Percentiles rank a stretch among this genome's conserved stretches.
Conservation (phyloP, 306 rosid genomes). For the Vigna unguiculata region DNA sequence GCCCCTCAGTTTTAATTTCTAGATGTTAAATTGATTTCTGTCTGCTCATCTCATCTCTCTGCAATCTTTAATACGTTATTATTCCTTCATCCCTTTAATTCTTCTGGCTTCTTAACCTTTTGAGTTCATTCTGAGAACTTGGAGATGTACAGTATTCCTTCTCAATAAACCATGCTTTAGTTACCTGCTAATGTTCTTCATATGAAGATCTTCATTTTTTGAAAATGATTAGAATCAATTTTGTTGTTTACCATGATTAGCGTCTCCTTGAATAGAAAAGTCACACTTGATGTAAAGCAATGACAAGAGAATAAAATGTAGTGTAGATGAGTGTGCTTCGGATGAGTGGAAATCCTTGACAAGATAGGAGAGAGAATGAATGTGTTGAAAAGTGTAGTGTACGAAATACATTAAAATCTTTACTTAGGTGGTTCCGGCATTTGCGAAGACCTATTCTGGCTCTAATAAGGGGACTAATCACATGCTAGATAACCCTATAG, state of each 20-base stretch:
- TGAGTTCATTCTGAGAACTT: conserved; percentile 10
- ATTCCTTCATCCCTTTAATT: conserved; percentile 13
- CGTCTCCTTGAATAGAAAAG: neutral
- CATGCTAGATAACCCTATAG: neutral
- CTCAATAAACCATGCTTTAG: neutral
- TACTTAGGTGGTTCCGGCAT: neutral
- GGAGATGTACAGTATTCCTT: neutral
- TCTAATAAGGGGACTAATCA: neutral
- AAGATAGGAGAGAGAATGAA: neutral
- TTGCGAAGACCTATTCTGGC: neutral
- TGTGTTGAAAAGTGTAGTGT: neutral
- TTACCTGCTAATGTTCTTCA: neutral
- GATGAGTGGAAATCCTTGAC: neutral
- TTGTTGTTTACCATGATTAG: conserved; percentile 7
- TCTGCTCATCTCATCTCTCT: conserved; percentile 10
- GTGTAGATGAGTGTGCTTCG: neutral
- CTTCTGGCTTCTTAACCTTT: neutral
- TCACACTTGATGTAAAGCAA: conserved; percentile 7
- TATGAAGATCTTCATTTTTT: conserved; percentile 12
- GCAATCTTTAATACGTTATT: conserved; percentile 5
- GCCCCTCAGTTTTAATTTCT: conserved; percentile 14
- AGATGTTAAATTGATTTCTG: neutral
- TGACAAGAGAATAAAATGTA: neutral
- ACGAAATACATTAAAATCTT: neutral
- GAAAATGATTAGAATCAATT: conserved; percentile 9